Evolutionary conservation across 805 yeast species (phyloP), one percentile per base, ranked within the genome.

Genomic region (Metschnikowia hibisci): DNA sequence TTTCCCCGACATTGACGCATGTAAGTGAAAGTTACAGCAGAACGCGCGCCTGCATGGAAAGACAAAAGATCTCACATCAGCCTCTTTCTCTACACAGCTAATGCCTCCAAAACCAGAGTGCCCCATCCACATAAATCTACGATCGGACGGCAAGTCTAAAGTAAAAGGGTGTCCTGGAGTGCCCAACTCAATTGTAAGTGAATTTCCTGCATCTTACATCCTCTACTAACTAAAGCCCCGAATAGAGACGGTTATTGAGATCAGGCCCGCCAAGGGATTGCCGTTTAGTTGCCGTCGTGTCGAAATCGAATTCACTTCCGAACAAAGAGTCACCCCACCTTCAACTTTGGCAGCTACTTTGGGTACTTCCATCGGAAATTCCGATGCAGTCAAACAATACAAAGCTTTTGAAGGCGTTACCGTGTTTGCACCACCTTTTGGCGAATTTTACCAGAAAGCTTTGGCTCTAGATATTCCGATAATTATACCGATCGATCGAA

Each of bases 151-250:
- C 36, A 65, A 69, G 23, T 68, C 78, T n/a, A 63, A 78, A 0
- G 78, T 82, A 2, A 63, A 73, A 39, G 88, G 88, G 3, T 79
- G 84, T 60, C 87, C 87, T 0, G 88, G 88, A 0, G 78, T 82
- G 1, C 78, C 82, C 1, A 72, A 79, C 40, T 80, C 74, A 34
- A 55, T 69, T 23, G 66, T 60, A 57, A 30, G 66, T 60, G 22
- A n/a, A n/a, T n/a, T n/a, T 23, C 12, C 11, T 4, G n/a, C 16
- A 25, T n/a, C 35, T 14, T 33, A 3, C 28, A 12, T 6, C 26
- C n/a, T 13, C 10, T 48, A 46, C 57, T 52, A 50, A 54, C 53
- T 12, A 3, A 27, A 63, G 67, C 87, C 87, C 2, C 69, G 85
- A 23, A 64, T 81, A 3, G 79, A 80, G 42, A 79, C 84, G 7